Evolutionary conservation across 2,329 filamentous ascomycete genomes (phyloP), one percentile per base, ranked within the genome.

Genomic region (Lachnellula hyalina): DNA sequence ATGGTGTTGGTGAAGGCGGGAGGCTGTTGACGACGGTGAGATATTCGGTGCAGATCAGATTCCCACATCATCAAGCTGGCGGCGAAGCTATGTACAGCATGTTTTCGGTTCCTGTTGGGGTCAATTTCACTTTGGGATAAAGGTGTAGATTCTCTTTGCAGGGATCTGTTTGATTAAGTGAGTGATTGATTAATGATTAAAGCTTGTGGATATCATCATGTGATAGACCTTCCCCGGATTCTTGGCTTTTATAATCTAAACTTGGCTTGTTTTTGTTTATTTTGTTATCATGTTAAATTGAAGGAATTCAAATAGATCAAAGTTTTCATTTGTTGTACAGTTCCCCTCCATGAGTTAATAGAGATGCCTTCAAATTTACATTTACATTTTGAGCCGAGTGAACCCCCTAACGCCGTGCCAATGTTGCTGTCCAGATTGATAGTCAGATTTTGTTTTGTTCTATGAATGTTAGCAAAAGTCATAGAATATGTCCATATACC

Each of bases 51-150:
- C 42, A 32, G 34, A 49, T 32, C 28, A 49, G 14, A 49, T 51
- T 57, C 58, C 52, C 58, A 56, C 56, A 56, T 61, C 51, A 59
- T 57, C 35, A 40, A 60, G 23, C 42, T 44, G 19, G 40, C 32
- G 50, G 53, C 49, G 48, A 58, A 47, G n/a, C 28, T 32, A 32
- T 44, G 41, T 44, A 21, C 41, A 44, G 41, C 41, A 44, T 25
- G 3, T 12, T 21, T 19, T 44, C 23, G 41, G 28, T 32, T 32
- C 28, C 28, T 32, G 28, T 32, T 32, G 28, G 28, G 28, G 8
- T 32, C 2, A 28, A 28, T 28, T 28, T 28, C 28, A 28, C 28
- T 28, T 28, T 28, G 28, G 28, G 28, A 9, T 28, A 28, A 9
- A 32, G 28, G 28, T 32, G 28, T 32, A 32, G 28, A 32, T 32